These are phyloP conservation scores for Deinandra increscens DNA, from an alignment of 129 eudicot genomes.

Conservation along the genomic window DNA sequence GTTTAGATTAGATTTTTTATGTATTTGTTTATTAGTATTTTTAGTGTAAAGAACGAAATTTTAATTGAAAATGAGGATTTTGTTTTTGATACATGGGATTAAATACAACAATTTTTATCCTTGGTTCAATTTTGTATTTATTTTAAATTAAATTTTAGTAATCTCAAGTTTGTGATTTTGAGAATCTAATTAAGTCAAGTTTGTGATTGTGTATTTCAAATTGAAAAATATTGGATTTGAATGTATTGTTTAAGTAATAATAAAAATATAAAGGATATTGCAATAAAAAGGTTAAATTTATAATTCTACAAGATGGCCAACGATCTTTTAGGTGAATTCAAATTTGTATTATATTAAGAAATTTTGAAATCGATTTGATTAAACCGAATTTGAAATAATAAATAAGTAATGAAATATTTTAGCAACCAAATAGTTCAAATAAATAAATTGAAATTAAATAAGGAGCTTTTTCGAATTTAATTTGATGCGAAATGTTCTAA, in stretches of 20 bases:
- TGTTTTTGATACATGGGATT: neutral
- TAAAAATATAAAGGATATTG: neutral
- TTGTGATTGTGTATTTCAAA: neutral
- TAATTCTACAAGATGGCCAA: too few species aligned
- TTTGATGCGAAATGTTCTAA: too few species aligned
- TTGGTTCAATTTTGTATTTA: constrained; percentile 1
- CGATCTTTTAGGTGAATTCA: too few species aligned
- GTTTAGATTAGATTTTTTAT: constrained; percentile 15
- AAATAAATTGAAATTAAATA: too few species aligned
- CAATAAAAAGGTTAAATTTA: neutral
- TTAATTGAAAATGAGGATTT: neutral
- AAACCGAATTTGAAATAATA: too few species aligned
- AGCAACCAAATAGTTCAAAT: too few species aligned
- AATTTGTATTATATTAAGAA: too few species aligned
- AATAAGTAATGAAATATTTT: too few species aligned
- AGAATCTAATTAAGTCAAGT: neutral
- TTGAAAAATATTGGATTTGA: too few species aligned
- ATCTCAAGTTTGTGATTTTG: too few species aligned
- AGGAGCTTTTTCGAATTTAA: too few species aligned
- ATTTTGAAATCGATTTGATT: too few species aligned
- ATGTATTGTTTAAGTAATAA: neutral
- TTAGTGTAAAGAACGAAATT: neutral
- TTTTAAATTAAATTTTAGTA: neutral
- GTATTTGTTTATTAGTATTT: neutral
- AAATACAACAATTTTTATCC: neutral